Evolutionary conservation across 306 rosid genomes (phyloP).

Genomic region (Boehmeria nivea): DNA sequence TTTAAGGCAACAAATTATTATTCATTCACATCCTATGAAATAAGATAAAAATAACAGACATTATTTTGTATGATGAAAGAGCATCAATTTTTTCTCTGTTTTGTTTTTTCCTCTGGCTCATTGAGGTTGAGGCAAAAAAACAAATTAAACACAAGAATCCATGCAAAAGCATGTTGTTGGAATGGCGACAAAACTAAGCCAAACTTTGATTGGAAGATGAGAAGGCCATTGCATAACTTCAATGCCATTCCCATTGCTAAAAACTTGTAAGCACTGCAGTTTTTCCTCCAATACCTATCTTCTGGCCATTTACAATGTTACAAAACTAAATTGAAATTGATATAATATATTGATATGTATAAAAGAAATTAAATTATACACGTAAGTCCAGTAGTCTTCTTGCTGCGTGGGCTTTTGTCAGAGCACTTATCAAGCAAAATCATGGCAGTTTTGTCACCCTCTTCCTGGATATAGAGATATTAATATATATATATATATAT

Average conservation of each 20-base stretch:
- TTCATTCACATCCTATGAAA: too few species aligned
- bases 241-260: too few species aligned
- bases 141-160: too few species aligned
- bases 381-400: neutral
- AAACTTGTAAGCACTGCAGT: constrained; percentile 9
- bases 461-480: neutral
- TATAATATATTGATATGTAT: neutral
- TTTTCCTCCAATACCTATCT: constrained; percentile 1
- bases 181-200: constrained; percentile 14
- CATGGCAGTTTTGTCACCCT: neutral
- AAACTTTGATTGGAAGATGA: constrained; percentile 20
- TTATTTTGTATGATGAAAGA: too few species aligned
- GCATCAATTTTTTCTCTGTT: too few species aligned
- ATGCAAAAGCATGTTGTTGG: neutral
- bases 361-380: neutral
- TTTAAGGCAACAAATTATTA: too few species aligned
- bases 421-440: neutral
- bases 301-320: neutral
- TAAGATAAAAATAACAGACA: too few species aligned
- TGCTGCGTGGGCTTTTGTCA: constrained; percentile 12
- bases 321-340: neutral
- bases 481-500: neutral
- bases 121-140: too few species aligned
- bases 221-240: constrained; percentile 15
- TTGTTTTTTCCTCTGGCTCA: too few species aligned